These are phyloP conservation scores for Durotheca rogersii DNA, from an alignment of 495 filamentous ascomycete genomes.

Conservation along the genomic window DNA sequence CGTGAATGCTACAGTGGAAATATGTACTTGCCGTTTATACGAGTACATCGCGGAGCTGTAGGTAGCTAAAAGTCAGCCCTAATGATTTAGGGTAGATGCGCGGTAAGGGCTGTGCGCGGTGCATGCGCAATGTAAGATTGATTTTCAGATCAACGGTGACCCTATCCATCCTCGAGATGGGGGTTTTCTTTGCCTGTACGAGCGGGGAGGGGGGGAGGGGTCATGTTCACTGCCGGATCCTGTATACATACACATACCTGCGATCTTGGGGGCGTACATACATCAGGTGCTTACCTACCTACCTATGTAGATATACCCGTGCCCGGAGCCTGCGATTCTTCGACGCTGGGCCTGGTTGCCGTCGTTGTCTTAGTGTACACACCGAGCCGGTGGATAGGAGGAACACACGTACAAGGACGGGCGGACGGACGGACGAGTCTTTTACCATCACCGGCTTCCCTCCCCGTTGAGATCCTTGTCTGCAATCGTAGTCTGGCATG, in stretches of 20 bases:
- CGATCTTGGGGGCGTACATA: constrained; percentile 5
- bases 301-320: too few relatives aligned
- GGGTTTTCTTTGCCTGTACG: too few relatives aligned
- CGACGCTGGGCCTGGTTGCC: constrained; percentile 1
- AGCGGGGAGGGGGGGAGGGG: too few relatives aligned
- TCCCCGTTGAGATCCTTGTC: constrained; percentile 14
- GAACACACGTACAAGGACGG: constrained; percentile 2
- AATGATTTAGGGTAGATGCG: constrained; percentile 26
- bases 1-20: constrained; percentile 24
- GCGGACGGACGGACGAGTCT: neutral
- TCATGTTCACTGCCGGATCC: constrained; percentile 8
- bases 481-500: constrained; percentile 14
- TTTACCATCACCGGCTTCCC: neutral
- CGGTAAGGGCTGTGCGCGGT: constrained; percentile 25
- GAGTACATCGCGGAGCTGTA: constrained; percentile 6
- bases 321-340: neutral
- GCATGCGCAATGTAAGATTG: constrained; percentile 43
- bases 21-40: constrained; percentile 18
- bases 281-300: too few relatives aligned
- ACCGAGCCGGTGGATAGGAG: constrained; percentile 11
- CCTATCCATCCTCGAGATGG: constrained; percentile 28
- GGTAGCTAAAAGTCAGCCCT: constrained; percentile 18
- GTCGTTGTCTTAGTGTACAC: neutral
- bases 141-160: constrained; percentile 35
- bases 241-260: constrained; percentile 5